A percentile compares a stretch with the other conserved stretches of the same genome.
Conservation (phyloP, 2,329 filamentous ascomycete genomes). For the Fusarium nelsonii region DNA sequence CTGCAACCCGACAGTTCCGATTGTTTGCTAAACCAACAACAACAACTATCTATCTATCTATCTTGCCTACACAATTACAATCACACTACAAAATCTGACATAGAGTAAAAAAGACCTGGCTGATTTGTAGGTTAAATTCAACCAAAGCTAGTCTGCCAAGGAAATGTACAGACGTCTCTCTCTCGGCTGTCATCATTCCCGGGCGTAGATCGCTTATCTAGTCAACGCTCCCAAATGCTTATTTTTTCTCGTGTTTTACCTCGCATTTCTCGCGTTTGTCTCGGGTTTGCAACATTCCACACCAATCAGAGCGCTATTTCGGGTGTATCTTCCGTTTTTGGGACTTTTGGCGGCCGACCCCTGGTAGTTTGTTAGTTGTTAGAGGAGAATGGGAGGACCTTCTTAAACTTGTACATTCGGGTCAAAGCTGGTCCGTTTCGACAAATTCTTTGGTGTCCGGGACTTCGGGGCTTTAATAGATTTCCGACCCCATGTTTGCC, state of each 20-base stretch:
- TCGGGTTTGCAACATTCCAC: conserved; percentile 1
- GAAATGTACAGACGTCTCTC: conserved; percentile 1
- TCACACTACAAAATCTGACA: background rate
- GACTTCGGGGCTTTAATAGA: conserved; percentile 32
- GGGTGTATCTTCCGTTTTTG: background rate
- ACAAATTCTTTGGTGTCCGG: conserved; percentile 5
- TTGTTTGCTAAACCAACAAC: background rate
- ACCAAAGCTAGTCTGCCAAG: conserved; percentile 2
- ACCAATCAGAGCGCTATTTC: background rate
- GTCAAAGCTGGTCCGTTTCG: conserved; percentile 25
- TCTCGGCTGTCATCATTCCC: conserved; percentile 23
- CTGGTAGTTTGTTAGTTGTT: conserved; percentile 2
- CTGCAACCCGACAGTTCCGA: background rate
- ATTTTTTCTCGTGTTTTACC: conserved; percentile 15
- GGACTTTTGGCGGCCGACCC: conserved; percentile 39
- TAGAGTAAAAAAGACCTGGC: background rate
- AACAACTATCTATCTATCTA: background rate
- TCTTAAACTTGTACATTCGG: conserved; percentile 3
- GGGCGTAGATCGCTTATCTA: conserved; percentile 28
- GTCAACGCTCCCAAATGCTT: conserved; percentile 13
- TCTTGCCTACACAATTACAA: background rate
- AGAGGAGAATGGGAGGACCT: background rate
- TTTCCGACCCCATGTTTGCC: conserved; percentile 11
- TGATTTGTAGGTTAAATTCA: conserved; percentile 18
- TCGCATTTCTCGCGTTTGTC: conserved; percentile 24